A percentile compares a stretch with the other conserved stretches of the same genome.
Conservation (phyloP, 805 yeast species). For the Myxozyma lipomycoides region DNA sequence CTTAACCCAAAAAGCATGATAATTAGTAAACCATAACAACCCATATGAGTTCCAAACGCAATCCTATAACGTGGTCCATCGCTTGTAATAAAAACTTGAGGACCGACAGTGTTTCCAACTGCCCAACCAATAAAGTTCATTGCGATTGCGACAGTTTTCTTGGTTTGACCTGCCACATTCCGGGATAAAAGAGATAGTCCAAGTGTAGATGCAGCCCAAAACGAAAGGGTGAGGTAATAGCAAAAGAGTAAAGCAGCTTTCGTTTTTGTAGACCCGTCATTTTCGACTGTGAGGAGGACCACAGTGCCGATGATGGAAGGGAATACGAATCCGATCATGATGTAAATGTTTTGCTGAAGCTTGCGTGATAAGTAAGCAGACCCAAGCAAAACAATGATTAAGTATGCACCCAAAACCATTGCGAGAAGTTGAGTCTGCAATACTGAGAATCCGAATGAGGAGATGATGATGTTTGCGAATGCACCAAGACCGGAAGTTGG, state of each 20-base stretch:
- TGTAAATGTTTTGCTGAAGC: constrained; percentile 25
- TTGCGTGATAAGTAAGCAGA: constrained; percentile 33
- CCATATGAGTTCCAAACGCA: constrained; percentile 19
- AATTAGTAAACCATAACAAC: constrained; percentile 12
- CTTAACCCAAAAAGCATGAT: constrained; percentile 9
- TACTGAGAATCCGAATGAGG: constrained; percentile 35
- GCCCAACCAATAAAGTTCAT: constrained; percentile 22
- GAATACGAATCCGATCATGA: constrained; percentile 33
- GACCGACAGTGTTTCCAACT: constrained; percentile 63
- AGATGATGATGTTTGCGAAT: constrained; percentile 34
- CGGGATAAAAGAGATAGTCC: constrained; percentile 9
- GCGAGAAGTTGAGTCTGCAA: constrained; percentile 37
- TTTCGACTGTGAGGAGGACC: constrained; percentile 32
- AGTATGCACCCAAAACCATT: constrained; percentile 38
- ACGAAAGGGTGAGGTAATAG: constrained; percentile 35
- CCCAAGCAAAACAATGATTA: constrained; percentile 31
- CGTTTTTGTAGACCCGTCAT: constrained; percentile 28
- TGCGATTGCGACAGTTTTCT: constrained; percentile 17
- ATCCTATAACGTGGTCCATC: constrained; percentile 49
- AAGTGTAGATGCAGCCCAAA: constrained; percentile 32
- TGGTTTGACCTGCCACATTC: constrained; percentile 36
- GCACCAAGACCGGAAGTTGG: constrained; percentile 37
- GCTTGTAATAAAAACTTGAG: constrained; percentile 54
- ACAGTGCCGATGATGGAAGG: constrained; percentile 39
- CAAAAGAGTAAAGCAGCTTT: constrained; percentile 36